These are phyloP conservation scores for Colletotrichum tropicale DNA, from an alignment of 2,329 filamentous ascomycete species.

Conservation along the genomic window DNA sequence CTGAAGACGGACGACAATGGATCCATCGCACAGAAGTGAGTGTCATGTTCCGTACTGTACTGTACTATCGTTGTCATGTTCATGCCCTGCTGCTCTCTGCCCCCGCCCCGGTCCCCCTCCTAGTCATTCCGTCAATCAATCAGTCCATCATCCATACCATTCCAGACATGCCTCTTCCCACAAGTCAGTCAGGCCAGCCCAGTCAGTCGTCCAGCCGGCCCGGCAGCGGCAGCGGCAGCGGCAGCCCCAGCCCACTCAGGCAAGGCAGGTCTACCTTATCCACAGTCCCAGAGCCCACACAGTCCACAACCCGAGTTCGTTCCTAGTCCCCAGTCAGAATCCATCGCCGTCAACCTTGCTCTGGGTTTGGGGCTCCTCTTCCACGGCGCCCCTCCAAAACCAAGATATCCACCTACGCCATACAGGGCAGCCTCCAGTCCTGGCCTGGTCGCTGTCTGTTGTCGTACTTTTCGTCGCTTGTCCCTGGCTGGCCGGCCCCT, in stretches of 20 bases:
- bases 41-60: constrained; percentile 11
- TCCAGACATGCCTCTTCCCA: background rate
- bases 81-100: background rate
- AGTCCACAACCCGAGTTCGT: background rate
- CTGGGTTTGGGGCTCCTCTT: background rate
- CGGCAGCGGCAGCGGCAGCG: background rate
- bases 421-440: background rate
- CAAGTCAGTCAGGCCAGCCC: background rate
- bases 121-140: background rate
- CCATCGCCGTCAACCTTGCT: background rate
- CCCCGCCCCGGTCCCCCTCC: background rate
- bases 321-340: background rate
- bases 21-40: constrained; percentile 34
- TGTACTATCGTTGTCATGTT: background rate
- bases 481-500: background rate
- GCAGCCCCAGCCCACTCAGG: background rate
- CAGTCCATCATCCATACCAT: background rate
- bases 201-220: background rate
- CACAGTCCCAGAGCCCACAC: background rate
- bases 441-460: background rate
- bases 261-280: background rate
- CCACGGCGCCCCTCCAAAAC: background rate
- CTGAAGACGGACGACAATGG: constrained; percentile 49
- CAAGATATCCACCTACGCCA: background rate
- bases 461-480: background rate